Evolutionary conservation across 1,284 basidiomycete species (phyloP).

Genomic region (Macrocybe sp.): DNA sequence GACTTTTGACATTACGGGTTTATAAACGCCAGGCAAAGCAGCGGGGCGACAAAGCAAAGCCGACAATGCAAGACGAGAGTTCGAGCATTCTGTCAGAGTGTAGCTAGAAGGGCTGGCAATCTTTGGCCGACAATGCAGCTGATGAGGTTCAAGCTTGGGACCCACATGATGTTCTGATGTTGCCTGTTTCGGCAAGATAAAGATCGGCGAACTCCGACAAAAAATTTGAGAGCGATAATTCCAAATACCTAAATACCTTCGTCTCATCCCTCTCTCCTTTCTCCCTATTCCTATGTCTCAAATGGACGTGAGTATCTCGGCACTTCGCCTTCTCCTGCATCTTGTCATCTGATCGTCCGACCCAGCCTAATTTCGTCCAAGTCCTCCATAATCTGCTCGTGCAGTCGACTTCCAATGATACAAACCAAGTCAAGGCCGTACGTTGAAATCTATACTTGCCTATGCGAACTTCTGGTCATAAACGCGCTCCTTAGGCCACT

Average conservation of each 20-base stretch:
- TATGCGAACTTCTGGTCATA: slow-evolving; percentile 5
- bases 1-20: too few relatives aligned
- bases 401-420: slow-evolving; percentile 85
- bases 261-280: slow-evolving; percentile 8
- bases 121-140: too few relatives aligned
- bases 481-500: slow-evolving; percentile 59
- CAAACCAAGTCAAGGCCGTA: slow-evolving; percentile 83
- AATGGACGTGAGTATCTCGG: slow-evolving; percentile 7
- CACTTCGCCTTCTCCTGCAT: slow-evolving; percentile 4
- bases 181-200: slow-evolving; percentile 20
- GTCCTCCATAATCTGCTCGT: slow-evolving; percentile 80
- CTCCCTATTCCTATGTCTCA: slow-evolving; percentile 21
- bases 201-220: slow-evolving; percentile 40
- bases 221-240: slow-evolving; percentile 28
- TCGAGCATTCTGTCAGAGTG: too few relatives aligned
- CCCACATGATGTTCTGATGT: background rate
- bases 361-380: slow-evolving; percentile 66
- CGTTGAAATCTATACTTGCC: slow-evolving; percentile 30
- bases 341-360: slow-evolving; percentile 1
- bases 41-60: too few relatives aligned
- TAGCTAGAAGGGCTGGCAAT: too few relatives aligned
- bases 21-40: too few relatives aligned
- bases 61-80: too few relatives aligned
- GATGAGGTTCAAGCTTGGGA: background rate
- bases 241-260: slow-evolving; percentile 18